Percentiles rank a stretch among this genome's conserved stretches.
Conservation (phyloP, 352 stramenopile genomes). For the Pythium brassicae region DNA sequence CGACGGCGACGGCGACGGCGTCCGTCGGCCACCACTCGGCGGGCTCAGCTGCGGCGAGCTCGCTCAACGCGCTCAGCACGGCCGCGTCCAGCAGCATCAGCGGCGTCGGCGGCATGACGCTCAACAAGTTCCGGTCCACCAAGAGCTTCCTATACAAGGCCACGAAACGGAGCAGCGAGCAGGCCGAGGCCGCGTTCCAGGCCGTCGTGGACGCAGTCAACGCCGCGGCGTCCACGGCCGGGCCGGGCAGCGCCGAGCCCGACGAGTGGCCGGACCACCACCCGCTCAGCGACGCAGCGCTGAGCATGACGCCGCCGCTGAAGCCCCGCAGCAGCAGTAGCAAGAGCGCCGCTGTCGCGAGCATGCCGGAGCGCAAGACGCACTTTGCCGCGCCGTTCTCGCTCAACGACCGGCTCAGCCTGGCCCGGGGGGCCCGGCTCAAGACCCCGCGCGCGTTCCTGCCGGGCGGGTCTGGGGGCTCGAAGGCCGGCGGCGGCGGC, state of each 20-base stretch:
- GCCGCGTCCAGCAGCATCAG: not conserved
- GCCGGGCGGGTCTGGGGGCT: conserved; percentile 3
- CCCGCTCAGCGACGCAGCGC: conserved; percentile 21
- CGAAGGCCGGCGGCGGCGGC: conserved; percentile 13
- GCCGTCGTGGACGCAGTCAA: conserved; percentile 60
- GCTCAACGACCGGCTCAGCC: conserved; percentile 55
- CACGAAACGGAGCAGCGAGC: conserved; percentile 56
- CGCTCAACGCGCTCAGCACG: conserved; percentile 1
- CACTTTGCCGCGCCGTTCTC: conserved; percentile 46
- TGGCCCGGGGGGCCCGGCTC: conserved; percentile 47
- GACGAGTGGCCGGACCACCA: conserved; percentile 53
- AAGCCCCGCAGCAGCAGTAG: conserved; percentile 6
- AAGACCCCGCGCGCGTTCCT: conserved; percentile 45
- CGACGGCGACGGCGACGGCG: conserved; percentile 3
- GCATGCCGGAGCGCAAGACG: conserved; percentile 29
- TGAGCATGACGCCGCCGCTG: not conserved
- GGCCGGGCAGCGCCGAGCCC: conserved; percentile 24
- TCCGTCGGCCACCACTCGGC: conserved; percentile 10
- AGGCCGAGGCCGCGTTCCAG: conserved; percentile 70
- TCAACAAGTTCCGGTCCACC: conserved; percentile 54
- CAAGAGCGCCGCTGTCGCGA: conserved; percentile 20
- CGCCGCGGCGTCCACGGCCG: conserved; percentile 33
- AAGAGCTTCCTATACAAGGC: conserved; percentile 69
- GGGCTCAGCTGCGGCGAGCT: too few species aligned
- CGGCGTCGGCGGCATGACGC: conserved; percentile 24